phyloP scores from a whole-genome alignment of 164 flowering plant species.

The Magnolia officinalis region DNA sequence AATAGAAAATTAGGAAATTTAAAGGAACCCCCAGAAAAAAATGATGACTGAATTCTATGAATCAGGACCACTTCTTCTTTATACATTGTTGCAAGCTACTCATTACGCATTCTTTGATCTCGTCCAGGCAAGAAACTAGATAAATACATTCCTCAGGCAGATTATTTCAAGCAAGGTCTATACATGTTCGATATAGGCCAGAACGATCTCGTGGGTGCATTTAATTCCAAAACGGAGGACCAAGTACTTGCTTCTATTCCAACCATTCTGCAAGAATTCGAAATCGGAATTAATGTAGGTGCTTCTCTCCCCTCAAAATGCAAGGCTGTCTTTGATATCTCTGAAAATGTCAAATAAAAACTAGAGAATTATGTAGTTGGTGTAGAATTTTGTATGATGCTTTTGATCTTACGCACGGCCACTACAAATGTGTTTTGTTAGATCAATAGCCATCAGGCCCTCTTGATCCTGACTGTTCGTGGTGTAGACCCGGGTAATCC shows the following conservation, averaged over 20 bases:
- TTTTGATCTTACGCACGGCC: no score
- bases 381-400: no score
- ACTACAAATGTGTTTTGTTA: no score
- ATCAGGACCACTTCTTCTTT: background rate
- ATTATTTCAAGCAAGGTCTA: constrained; percentile 57
- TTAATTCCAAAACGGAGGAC: constrained; percentile 76
- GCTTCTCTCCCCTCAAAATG: background rate
- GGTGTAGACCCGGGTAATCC: no score
- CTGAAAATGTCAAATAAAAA: no score
- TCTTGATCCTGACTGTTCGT: no score
- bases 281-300: constrained; percentile 67
- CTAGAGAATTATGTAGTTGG: no score
- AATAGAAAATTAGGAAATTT: no score
- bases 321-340: background rate
- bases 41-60: background rate
- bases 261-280: constrained; percentile 54
- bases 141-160: constrained; percentile 56
- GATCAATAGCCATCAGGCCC: no score
- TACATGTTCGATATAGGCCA: constrained; percentile 96
- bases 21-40: background rate
- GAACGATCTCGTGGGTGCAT: constrained; percentile 90
- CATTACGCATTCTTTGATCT: background rate
- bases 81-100: background rate
- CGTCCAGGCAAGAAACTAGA: constrained; percentile 48
- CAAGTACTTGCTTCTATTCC: constrained; percentile 84